phyloP scores from a whole-genome alignment of 768 basidiomycete species.

The Lactifluus pinguis region DNA sequence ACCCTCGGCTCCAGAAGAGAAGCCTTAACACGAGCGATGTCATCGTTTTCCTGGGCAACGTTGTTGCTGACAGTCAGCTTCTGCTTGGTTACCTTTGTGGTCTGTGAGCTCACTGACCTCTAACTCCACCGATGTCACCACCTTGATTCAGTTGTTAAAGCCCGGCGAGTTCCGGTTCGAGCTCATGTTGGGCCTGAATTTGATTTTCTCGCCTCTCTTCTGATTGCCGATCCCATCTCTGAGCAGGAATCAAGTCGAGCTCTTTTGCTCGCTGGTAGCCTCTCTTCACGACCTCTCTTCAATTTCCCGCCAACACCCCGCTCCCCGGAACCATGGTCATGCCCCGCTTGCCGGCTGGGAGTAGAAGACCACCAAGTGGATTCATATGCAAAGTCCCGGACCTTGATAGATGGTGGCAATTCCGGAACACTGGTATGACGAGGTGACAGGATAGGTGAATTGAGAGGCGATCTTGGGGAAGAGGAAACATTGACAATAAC shows the following conservation, averaged over 20 bases:
- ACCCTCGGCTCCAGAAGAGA: no score
- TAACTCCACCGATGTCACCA: background rate
- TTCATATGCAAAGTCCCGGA: conserved; percentile 25
- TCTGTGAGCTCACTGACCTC: no score
- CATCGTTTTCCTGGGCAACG: no score
- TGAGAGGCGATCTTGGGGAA: conserved; percentile 6
- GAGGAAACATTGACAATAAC: background rate
- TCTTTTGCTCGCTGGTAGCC: background rate
- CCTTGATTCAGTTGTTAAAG: background rate
- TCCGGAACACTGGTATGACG: background rate
- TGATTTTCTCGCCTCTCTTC: background rate
- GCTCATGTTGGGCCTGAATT: background rate
- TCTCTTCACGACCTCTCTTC: conserved; percentile 3
- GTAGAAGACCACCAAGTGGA: conserved; percentile 11
- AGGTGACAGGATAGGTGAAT: background rate
- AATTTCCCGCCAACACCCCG: background rate
- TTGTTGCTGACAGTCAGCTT: no score
- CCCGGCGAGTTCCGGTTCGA: background rate
- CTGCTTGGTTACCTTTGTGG: no score
- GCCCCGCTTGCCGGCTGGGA: background rate
- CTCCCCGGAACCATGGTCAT: background rate
- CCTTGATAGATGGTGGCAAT: conserved; percentile 17
- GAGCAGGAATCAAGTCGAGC: background rate
- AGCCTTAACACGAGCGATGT: no score
- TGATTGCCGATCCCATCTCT: background rate